Base-by-base conservation (phyloP, 1,284 basidiomycete species). In the Tylopilus sp. region DNA sequence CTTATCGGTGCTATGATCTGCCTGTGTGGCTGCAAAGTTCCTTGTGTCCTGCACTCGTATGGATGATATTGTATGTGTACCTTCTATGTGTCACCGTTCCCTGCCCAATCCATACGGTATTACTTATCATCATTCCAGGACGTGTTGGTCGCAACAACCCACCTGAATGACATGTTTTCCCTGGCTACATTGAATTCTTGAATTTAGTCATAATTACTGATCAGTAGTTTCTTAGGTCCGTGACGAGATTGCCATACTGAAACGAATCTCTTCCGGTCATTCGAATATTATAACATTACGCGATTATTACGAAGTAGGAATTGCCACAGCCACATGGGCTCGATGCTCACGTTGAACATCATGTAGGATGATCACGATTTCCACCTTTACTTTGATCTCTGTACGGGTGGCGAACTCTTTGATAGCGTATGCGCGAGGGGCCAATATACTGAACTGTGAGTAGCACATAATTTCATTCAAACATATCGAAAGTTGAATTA, bases 381-480 rank as follows among this genome's bases (percentile, higher is more conserved):
- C 71, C 97, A 95, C 78, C 91, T 99, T 68, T 93, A 93, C 73
- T 98, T 98, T 78, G 97, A 98, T 81, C 88, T 99, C 21, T 99
- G 98, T 83, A 97, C 95, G 1, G 97, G 97, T 61, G 98, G 97
- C 54, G 97, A 99, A 82, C 89, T 99, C 29, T 99, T 99, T 77
- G 97, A 99, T 81, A 89, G 98, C 62, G 99, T 99, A 84, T 99
- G 97, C 78, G 95, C 96, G 34, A 94, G 96, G 79, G 96, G 97
- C 57, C 96, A 95, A 80, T 98, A 98, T 82, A 96, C 95, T 79
- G 96, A 98, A 81, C 90, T 90, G 92, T 94, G 72, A 72, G 90
- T 84, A 13, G 23, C 41, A 57, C 64, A 65, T 16, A 13, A 25
- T 61, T 54, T n/a, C 72, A 69, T 59, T 37, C 42, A 12, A 54